phyloP scores from a whole-genome alignment of 2,329 filamentous ascomycete species.

The Aspergillus floridensis region DNA sequence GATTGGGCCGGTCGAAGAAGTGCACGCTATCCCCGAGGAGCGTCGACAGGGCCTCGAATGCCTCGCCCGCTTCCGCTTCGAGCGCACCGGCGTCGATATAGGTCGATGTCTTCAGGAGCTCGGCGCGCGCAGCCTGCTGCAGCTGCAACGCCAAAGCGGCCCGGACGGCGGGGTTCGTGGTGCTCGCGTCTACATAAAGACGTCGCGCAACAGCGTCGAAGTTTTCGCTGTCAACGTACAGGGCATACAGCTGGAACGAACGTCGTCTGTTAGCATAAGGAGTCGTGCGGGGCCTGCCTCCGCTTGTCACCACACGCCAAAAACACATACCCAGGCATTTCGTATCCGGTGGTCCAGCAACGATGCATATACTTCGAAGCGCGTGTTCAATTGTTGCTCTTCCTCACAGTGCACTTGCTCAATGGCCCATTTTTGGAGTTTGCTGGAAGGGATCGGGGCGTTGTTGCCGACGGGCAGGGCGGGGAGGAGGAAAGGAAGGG shows the following conservation, averaged over 20 bases:
- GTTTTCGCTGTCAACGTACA: conserved; percentile 74
- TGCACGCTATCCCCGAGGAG: conserved; percentile 58
- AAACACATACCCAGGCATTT: conserved; percentile 70
- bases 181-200: conserved; percentile 68
- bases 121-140: conserved; percentile 67
- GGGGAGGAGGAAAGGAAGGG: conserved; percentile 83
- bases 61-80: conserved; percentile 60
- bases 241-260: conserved; percentile 62
- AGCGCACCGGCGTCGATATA: conserved; percentile 57
- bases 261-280: conserved; percentile 5
- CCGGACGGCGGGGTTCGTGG: conserved; percentile 61
- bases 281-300: not conserved
- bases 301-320: not conserved
- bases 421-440: conserved; percentile 67
- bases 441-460: conserved; percentile 59
- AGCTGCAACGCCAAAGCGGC: conserved; percentile 64
- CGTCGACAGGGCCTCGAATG: conserved; percentile 60
- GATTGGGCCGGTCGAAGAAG: conserved; percentile 59
- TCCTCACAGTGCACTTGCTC: conserved; percentile 49
- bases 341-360: conserved; percentile 75
- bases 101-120: conserved; percentile 63
- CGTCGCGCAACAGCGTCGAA: conserved; percentile 61
- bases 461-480: conserved; percentile 39
- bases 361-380: conserved; percentile 72
- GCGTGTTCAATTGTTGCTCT: conserved; percentile 53